phyloP scores from a whole-genome alignment of 768 basidiomycete genomes.

The Cystobasidium ongulense region DNA sequence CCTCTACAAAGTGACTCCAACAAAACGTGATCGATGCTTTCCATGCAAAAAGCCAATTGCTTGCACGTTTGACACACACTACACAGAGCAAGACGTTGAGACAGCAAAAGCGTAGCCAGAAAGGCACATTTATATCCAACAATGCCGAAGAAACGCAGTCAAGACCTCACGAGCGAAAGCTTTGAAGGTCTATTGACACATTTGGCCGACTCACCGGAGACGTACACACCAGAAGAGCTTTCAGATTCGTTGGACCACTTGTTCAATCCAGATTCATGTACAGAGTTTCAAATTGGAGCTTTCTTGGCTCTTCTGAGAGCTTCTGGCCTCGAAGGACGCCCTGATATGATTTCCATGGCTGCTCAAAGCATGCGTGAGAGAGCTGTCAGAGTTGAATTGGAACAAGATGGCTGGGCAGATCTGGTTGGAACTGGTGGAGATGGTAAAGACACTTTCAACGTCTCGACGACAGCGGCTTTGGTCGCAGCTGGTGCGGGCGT shows the following conservation, averaged over 20 bases:
- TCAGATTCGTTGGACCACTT: constrained; percentile 53
- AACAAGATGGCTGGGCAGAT: constrained; percentile 48
- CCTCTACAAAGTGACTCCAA: neutral
- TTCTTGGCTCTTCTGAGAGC: constrained; percentile 80
- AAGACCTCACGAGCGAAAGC: constrained; percentile 46
- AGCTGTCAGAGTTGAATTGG: constrained; percentile 33
- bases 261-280: constrained; percentile 51
- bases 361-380: constrained; percentile 57
- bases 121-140: neutral
- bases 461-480: constrained; percentile 86
- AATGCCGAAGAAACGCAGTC: neutral
- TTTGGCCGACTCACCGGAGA: constrained; percentile 50
- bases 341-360: constrained; percentile 70
- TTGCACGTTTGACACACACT: neutral
- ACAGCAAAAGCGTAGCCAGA: too few species aligned
- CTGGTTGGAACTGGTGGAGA: constrained; percentile 94
- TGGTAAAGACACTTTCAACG: constrained; percentile 92
- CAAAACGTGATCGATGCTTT: neutral
- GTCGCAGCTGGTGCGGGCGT: constrained; percentile 92
- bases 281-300: constrained; percentile 72
- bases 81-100: too few species aligned
- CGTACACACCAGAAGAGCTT: constrained; percentile 56
- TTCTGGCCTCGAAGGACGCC: constrained; percentile 64
- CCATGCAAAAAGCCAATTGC: too few species aligned
- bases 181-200: constrained; percentile 70